Percentiles rank a stretch among this genome's conserved stretches.
These are phyloP conservation scores for Arabis hirsuta DNA, from an alignment of 345 rosid genomes.

Conservation along the genomic window DNA sequence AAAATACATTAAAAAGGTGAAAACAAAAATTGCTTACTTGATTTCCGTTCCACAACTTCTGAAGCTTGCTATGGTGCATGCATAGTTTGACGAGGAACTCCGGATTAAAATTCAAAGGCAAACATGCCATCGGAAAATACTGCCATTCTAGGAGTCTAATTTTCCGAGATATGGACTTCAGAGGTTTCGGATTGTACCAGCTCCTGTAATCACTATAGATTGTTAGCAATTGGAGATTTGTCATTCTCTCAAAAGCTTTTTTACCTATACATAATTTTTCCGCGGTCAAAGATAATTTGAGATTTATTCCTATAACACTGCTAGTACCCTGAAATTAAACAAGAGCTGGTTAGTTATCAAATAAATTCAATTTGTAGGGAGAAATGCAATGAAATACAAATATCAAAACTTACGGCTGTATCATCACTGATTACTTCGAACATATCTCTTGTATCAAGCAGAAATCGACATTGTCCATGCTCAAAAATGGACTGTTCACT, in stretches of 20 bases:
- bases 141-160: conserved; percentile 13
- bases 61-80: neutral
- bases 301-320: neutral
- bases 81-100: conserved; percentile 14
- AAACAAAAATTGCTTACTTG: conserved; percentile 9
- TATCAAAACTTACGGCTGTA: too few relatives aligned
- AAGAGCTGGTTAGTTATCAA: neutral
- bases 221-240: conserved; percentile 8
- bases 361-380: neutral
- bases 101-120: conserved; percentile 11
- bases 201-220: neutral
- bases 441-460: too few relatives aligned
- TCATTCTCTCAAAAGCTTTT: neutral
- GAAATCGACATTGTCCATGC: too few relatives aligned
- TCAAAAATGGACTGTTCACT: too few relatives aligned
- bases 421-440: too few relatives aligned
- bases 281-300: neutral
- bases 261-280: neutral
- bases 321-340: neutral
- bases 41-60: conserved; percentile 28
- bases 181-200: neutral
- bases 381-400: too few relatives aligned
- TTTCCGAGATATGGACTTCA: neutral
- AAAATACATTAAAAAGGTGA: neutral
- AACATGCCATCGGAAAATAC: conserved; percentile 2